Evolutionary conservation across 192 early-diverging fungal genomes (phyloP), one percentile per base, ranked within the genome.

Genomic region (Coemansia sp.): DNA sequence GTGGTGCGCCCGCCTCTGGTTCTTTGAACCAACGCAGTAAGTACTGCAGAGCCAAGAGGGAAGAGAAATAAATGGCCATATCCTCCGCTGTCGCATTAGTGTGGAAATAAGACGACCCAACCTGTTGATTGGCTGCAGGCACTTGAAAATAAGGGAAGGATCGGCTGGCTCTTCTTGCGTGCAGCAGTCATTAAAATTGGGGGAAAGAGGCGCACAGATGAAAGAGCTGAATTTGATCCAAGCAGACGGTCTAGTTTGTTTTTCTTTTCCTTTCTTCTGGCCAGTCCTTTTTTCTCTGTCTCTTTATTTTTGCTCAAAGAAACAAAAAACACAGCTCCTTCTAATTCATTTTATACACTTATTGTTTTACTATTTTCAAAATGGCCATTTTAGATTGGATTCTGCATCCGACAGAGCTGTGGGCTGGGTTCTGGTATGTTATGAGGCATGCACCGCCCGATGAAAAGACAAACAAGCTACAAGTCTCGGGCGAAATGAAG

Each of bases 351-450:
- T 29, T 53, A 31, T 18, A 42, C n/a, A n/a, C n/a, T n/a, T n/a
- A n/a, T n/a, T n/a, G n/a, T n/a, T 28, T 42, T 29, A 26, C 49
- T 39, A 1, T 52, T 52, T 63, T 13, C 12, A 56, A 56, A 64
- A 84, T 84, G 83, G 83, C 75, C 34, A 66, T 93, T 61, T 58
- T 91, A 10, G 85, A 84, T 58, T 94, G 93, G 48, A 61, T 90
- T 40, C 74, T 86, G 58, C 89, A 94, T 70, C 97, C 95, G 7
- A 85, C 87, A 9, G 97, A 99, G 84, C 81, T 99, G 31, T 68
- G 81, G 59, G 94, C 95, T 12, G 83, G 95, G 40, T 77, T 96
- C 51, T 81, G 87, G 66, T 90, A 89, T 71, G 88, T 87, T 23
- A 85, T 86, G 72, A 56, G 79, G 18, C 73, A 78, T 29, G 79